These are phyloP conservation scores for Capsella bursapastoris DNA, from an alignment of 345 rosid genomes.

Conservation along the genomic window DNA sequence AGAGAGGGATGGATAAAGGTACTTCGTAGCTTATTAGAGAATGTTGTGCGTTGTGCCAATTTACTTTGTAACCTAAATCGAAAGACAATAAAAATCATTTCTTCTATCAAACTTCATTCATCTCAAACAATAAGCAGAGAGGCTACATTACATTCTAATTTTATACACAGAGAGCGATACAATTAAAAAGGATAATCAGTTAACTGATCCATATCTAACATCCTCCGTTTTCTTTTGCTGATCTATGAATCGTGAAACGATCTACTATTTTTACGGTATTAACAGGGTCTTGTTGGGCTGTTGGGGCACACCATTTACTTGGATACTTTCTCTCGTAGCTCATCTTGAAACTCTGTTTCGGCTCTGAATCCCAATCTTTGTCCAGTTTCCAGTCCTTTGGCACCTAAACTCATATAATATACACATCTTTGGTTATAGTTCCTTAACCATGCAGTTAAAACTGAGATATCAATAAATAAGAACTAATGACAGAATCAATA, in stretches of 20 bases:
- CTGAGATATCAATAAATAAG: slow-evolving; percentile 8
- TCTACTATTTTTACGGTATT: slow-evolving; percentile 78
- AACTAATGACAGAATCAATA: slow-evolving; percentile 11
- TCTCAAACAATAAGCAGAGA: slow-evolving; percentile 6
- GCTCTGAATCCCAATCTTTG: slow-evolving; percentile 75
- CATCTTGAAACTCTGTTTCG: slow-evolving; percentile 57
- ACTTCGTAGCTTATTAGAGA: slow-evolving; percentile 26
- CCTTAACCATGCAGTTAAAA: slow-evolving; percentile 1
- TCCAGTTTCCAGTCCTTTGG: slow-evolving; percentile 94
- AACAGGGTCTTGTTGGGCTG: slow-evolving; percentile 67
- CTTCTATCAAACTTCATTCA: slow-evolving; percentile 27
- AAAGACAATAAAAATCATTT: slow-evolving; percentile 26
- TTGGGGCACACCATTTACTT: slow-evolving; percentile 83
- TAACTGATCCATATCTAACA: slow-evolving; percentile 43
- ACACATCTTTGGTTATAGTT: slow-evolving; percentile 11
- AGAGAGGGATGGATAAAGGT: slow-evolving; percentile 16
- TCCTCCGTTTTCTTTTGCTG: slow-evolving; percentile 50
- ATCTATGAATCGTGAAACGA: slow-evolving; percentile 57
- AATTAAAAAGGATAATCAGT: slow-evolving; percentile 42
- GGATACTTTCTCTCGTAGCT: slow-evolving; percentile 67
- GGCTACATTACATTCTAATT: slow-evolving; percentile 36
- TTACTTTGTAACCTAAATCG: slow-evolving; percentile 26
- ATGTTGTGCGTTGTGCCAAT: slow-evolving; percentile 32
- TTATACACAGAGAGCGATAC: slow-evolving; percentile 34
- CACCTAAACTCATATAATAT: slow-evolving; percentile 54